phyloP scores from a whole-genome alignment of 2,329 filamentous ascomycete genomes.

The Fusarium mexicanum region DNA sequence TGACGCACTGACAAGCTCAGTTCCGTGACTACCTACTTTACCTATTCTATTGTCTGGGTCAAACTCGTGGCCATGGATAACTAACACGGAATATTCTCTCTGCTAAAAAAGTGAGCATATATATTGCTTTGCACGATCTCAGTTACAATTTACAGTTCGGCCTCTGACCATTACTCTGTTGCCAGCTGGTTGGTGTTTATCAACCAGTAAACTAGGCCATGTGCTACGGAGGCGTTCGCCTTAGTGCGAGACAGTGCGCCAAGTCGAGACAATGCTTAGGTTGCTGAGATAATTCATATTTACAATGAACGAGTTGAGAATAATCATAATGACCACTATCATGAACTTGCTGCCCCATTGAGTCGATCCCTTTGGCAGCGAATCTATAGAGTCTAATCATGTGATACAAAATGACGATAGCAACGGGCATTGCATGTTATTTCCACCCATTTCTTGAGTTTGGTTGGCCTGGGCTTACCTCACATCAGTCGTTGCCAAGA shows the following conservation, averaged over 20 bases:
- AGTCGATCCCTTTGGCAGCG: not conserved
- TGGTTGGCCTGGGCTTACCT: constrained; percentile 3
- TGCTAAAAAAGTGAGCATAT: no score
- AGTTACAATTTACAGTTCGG: not conserved
- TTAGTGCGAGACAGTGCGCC: constrained; percentile 27
- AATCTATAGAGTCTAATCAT: not conserved
- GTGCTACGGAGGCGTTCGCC: constrained; percentile 37
- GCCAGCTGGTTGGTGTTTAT: not conserved
- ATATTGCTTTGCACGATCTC: not conserved
- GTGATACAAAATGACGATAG: constrained; percentile 12
- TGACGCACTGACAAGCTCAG: not conserved
- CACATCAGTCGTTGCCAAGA: constrained; percentile 20
- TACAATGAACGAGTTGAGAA: not conserved
- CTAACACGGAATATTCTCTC: not conserved
- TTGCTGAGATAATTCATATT: constrained; percentile 6
- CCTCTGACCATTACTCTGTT: not conserved
- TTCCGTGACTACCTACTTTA: not conserved
- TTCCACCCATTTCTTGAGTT: not conserved
- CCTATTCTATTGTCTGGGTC: not conserved
- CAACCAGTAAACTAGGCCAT: constrained; percentile 34
- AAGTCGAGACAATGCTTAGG: constrained; percentile 11
- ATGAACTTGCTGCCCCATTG: not conserved
- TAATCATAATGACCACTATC: not conserved
- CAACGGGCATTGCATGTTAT: not conserved
- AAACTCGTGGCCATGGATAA: not conserved